These are phyloP conservation scores for Eimeria tenella DNA, from an alignment of 169 alveolate species.

Conservation along the genomic window DNA sequence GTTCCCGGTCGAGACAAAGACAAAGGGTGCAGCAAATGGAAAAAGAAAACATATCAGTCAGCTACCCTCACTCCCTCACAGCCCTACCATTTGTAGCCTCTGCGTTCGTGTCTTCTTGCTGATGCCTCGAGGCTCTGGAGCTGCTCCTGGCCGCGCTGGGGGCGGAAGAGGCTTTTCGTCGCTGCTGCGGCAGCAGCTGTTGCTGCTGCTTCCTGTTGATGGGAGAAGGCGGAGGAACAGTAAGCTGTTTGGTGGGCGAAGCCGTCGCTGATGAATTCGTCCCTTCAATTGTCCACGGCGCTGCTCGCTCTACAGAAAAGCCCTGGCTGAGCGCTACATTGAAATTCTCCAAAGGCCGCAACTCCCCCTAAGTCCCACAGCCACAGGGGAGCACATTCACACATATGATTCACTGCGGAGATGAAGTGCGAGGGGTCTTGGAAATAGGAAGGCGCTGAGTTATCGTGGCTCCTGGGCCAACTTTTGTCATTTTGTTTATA, in stretches of 20 bases:
- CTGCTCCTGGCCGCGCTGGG: conserved; percentile 18
- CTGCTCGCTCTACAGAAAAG: conserved; percentile 33
- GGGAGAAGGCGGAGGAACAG: background rate
- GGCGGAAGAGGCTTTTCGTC: conserved; percentile 46
- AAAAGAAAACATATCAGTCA: background rate
- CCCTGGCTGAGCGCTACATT: conserved; percentile 69
- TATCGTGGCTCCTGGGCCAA: too few relatives aligned
- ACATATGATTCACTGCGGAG: background rate
- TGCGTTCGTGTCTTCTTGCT: background rate
- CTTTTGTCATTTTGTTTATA: too few relatives aligned
- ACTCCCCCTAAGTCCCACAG: conserved; percentile 49
- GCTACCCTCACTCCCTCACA: background rate
- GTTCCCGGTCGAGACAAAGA: too few relatives aligned
- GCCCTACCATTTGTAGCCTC: background rate
- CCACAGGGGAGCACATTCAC: background rate
- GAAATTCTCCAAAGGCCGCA: conserved; percentile 73
- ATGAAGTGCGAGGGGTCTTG: too few relatives aligned
- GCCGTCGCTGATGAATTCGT: conserved; percentile 46
- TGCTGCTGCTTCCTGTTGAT: background rate
- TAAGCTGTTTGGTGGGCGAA: conserved; percentile 8
- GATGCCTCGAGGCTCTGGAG: conserved; percentile 18
- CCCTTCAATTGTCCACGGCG: conserved; percentile 29
- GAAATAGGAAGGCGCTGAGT: too few relatives aligned
- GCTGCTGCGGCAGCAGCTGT: background rate
- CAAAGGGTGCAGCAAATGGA: background rate